phyloP scores from a whole-genome alignment of 106 monocot genomes.

The Ottelia alismoides region DNA sequence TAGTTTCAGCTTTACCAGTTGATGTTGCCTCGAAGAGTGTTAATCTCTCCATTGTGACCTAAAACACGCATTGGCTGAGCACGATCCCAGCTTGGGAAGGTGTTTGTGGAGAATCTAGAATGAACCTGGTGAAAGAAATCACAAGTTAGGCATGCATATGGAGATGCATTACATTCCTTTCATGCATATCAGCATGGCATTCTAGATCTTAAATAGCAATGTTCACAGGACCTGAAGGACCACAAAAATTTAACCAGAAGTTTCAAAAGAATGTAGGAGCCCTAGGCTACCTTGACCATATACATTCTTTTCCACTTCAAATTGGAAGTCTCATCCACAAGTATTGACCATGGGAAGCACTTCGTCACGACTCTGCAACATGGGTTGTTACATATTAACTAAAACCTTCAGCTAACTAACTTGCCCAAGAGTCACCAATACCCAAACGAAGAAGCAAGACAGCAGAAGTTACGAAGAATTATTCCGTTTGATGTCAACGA shows the following conservation, averaged over 20 bases:
- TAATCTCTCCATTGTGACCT: slow-evolving; percentile 99
- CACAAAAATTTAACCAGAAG: no score
- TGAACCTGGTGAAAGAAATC: slow-evolving; percentile 56
- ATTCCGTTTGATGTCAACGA: slow-evolving; percentile 22
- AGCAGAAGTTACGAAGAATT: slow-evolving; percentile 16
- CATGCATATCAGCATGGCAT: neutral
- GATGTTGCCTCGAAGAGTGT: slow-evolving; percentile 89
- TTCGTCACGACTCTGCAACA: slow-evolving; percentile 87
- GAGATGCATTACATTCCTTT: slow-evolving; percentile 2
- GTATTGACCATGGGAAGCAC: slow-evolving; percentile 48
- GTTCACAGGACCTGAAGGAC: no score
- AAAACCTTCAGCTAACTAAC: slow-evolving; percentile 30
- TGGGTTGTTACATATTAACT: slow-evolving; percentile 66
- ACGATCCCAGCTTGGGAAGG: slow-evolving; percentile 99
- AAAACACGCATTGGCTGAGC: slow-evolving; percentile 98
- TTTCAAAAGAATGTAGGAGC: slow-evolving; percentile 36
- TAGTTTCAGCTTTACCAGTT: slow-evolving; percentile 91
- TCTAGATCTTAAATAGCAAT: no score
- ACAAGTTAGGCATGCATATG: slow-evolving; percentile 10
- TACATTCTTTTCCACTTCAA: slow-evolving; percentile 59
- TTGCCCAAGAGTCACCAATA: slow-evolving; percentile 45
- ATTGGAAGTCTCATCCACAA: slow-evolving; percentile 64
- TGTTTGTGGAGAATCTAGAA: slow-evolving; percentile 97
- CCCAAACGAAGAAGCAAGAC: slow-evolving; percentile 26
- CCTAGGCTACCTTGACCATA: slow-evolving; percentile 80